phyloP scores from a whole-genome alignment of 2,329 filamentous ascomycete species.

The Escovopsis weberi region DNA sequence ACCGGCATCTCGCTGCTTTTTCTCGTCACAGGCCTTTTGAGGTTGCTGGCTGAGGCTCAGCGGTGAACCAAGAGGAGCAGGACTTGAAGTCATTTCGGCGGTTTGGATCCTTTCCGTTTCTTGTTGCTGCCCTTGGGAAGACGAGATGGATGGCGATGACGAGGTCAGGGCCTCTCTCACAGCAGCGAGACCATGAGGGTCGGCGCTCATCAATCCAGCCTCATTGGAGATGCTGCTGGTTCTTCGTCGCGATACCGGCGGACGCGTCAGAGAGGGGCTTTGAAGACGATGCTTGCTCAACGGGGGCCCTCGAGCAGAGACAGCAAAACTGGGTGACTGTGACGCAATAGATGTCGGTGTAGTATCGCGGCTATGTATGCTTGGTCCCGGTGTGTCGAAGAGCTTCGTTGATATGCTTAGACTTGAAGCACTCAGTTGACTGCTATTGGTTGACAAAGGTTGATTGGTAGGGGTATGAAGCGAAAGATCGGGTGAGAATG shows the following conservation, averaged over 20 bases:
- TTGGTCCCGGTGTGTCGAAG: slow-evolving; percentile 55
- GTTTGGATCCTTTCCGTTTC: slow-evolving; percentile 27
- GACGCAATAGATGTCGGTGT: slow-evolving; percentile 68
- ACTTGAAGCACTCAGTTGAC: slow-evolving; percentile 44
- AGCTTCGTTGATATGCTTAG: slow-evolving; percentile 62
- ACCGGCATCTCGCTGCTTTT: slow-evolving; percentile 24
- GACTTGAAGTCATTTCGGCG: slow-evolving; percentile 26
- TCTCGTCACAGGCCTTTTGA: slow-evolving; percentile 31
- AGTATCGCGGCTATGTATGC: slow-evolving; percentile 60
- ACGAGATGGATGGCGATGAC: slow-evolving; percentile 53
- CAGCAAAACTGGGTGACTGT: slow-evolving; percentile 51
- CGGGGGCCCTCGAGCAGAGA: slow-evolving; percentile 29
- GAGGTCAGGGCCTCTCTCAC: slow-evolving; percentile 58
- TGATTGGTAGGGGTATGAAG: slow-evolving; percentile 41
- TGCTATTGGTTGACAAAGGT: slow-evolving; percentile 45
- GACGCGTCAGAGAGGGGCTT: slow-evolving; percentile 41
- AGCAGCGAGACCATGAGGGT: slow-evolving; percentile 45
- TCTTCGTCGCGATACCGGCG: slow-evolving; percentile 44
- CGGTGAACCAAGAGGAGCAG: slow-evolving; percentile 43
- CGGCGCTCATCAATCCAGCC: slow-evolving; percentile 27
- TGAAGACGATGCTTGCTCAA: slow-evolving; percentile 33
- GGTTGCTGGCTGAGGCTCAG: slow-evolving; percentile 24
- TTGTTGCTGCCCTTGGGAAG: slow-evolving; percentile 39
- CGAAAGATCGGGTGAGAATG: slow-evolving; percentile 51
- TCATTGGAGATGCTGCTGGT: slow-evolving; percentile 41